Evolutionary conservation across 2,329 filamentous ascomycete species (phyloP).

Genomic region (Coniochaeta hoffmannii): DNA sequence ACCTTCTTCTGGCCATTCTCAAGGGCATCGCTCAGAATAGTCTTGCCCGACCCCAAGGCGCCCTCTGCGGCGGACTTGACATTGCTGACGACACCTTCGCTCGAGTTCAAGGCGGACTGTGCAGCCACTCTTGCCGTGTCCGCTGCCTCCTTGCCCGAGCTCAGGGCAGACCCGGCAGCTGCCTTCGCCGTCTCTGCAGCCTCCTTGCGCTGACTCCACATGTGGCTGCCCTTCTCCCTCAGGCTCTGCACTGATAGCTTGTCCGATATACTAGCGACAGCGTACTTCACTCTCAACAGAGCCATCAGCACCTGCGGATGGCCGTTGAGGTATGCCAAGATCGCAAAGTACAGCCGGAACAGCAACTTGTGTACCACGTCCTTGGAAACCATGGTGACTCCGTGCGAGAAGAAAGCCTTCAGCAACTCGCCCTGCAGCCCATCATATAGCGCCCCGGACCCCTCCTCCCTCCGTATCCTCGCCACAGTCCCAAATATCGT

Average conservation of each 20-base stretch:
- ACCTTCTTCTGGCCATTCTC: not conserved
- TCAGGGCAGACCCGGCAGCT: not conserved
- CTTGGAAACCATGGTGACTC: slow-evolving; percentile 81
- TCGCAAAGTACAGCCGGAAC: slow-evolving; percentile 62
- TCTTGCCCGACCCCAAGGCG: not conserved
- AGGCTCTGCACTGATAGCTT: not conserved
- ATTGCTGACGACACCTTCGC: not conserved
- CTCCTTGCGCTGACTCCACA: not conserved
- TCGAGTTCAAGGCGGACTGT: not conserved
- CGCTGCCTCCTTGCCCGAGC: not conserved
- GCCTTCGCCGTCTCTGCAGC: not conserved
- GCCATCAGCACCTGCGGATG: slow-evolving; percentile 35
- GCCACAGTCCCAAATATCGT: slow-evolving; percentile 59
- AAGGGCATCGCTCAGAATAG: not conserved
- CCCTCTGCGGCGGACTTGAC: not conserved
- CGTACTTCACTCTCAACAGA: slow-evolving; percentile 22
- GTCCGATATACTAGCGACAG: not conserved
- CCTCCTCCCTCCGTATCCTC: slow-evolving; percentile 54
- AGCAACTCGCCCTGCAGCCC: slow-evolving; percentile 70
- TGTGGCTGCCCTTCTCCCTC: not conserved
- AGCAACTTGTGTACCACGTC: slow-evolving; percentile 67
- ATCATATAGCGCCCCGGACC: slow-evolving; percentile 62
- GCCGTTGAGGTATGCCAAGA: slow-evolving; percentile 39
- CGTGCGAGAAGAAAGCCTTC: slow-evolving; percentile 80
- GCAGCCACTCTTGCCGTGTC: not conserved